phyloP scores from a whole-genome alignment of 345 rosid genomes.

The Noccaea caerulescens region DNA sequence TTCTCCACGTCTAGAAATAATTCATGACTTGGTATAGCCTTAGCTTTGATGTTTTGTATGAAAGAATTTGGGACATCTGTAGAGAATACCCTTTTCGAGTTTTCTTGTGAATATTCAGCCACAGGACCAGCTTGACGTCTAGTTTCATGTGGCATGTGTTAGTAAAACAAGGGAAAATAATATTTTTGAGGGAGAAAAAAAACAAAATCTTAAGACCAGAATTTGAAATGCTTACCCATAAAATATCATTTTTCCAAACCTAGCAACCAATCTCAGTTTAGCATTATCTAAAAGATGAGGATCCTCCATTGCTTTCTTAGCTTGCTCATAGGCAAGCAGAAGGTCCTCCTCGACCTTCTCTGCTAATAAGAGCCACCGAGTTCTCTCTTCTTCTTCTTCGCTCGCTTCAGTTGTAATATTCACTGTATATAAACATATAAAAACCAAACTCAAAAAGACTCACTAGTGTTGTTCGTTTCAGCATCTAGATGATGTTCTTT shows the following conservation, averaged over 20 bases:
- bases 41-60: conserved; percentile 40
- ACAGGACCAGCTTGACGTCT: conserved; percentile 30
- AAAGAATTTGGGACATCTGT: conserved; percentile 51
- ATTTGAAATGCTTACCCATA: conserved; percentile 43
- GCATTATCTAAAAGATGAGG: conserved; percentile 21
- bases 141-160: neutral
- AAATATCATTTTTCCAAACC: conserved; percentile 60
- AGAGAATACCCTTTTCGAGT: conserved; percentile 39
- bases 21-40: conserved; percentile 48
- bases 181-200: neutral
- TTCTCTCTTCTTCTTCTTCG: conserved; percentile 38
- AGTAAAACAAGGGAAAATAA: conserved; percentile 1
- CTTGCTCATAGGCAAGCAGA: conserved; percentile 45
- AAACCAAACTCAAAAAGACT: neutral
- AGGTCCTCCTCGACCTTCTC: conserved; percentile 57
- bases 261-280: conserved; percentile 56
- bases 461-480: neutral
- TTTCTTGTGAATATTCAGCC: conserved; percentile 39
- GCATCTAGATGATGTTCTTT: neutral
- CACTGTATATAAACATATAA: neutral
- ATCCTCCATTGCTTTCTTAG: conserved; percentile 39
- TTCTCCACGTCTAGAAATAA: conserved; percentile 43
- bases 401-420: conserved; percentile 34
- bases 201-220: conserved; percentile 6
- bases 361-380: conserved; percentile 52